Percentiles rank a stretch among this genome's conserved stretches.
These are phyloP conservation scores for Zymoseptoria pseudotritici DNA, from an alignment of 2,329 filamentous ascomycete genomes.

Conservation along the genomic window DNA sequence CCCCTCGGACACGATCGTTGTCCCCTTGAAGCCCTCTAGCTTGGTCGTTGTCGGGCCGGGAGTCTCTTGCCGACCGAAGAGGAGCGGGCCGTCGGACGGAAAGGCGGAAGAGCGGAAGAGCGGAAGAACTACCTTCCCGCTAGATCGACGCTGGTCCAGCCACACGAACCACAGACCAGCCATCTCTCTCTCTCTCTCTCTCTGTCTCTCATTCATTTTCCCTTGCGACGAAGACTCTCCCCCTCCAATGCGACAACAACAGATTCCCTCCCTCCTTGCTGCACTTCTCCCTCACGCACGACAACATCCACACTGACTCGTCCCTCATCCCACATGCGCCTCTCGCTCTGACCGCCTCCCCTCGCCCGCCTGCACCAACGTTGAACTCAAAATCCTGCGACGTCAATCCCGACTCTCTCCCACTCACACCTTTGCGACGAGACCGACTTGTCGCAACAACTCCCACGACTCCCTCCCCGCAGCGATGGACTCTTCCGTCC, in stretches of 20 bases:
- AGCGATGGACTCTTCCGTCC: neutral
- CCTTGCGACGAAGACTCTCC: no score
- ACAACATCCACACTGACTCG: neutral
- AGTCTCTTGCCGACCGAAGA: neutral
- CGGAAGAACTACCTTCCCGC: no score
- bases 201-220: no score
- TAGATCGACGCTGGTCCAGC: neutral
- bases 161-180: neutral
- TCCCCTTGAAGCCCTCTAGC: no score
- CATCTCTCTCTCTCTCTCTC: neutral
- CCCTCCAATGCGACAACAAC: no score
- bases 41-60: no score
- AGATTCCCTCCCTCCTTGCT: neutral
- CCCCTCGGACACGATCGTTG: no score
- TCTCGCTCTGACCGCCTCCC: neutral
- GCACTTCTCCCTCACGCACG: neutral
- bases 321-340: neutral
- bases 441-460: slow-evolving; percentile 18
- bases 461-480: neutral
- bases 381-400: slow-evolving; percentile 17
- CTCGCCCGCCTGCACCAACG: neutral
- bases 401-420: slow-evolving; percentile 5
- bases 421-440: slow-evolving; percentile 13
- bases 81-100: neutral
- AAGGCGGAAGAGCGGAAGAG: no score